Evolutionary conservation across 768 basidiomycete species (phyloP), one percentile per base, ranked within the genome.

Genomic region (Holtermanniella nyarrowii): DNA sequence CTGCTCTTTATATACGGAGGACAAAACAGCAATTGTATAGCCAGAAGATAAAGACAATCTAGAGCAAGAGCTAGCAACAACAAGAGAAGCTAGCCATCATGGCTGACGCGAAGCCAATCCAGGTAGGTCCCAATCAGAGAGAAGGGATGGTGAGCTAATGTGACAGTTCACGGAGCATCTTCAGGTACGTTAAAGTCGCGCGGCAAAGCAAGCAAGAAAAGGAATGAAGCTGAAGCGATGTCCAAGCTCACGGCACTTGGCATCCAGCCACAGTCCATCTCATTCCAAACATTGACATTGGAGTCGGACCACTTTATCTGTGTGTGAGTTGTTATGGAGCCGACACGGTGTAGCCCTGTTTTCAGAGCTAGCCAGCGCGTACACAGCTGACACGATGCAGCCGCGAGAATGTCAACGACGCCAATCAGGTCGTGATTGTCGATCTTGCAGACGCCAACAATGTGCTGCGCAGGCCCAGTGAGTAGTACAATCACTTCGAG

Each of bases 281-380:
- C 88, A 18, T 99, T 97, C 76, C 90, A 95, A 80, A 88, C 85
- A 22, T 76, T 97, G 60, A 96, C 95, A 4, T 78, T 99, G 59
- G 90, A 97, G 75, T 93, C 88, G 59, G 95, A 99, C 77, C 86
- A 88, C 72, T 99, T 87, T 74, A 95, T 99, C 63, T 97, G 95
- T 72, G 82, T 97, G 55, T 64, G 48, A 57, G 67, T 57, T 20
- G 4, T 4, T 24, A 13, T 39, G 46, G 11, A 26, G 23, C 16
- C n/a, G 13, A 20, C 23, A 39, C 18, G 16, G 22, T 13, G 18
- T 48, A 13, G 47, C 18, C n/a, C n/a, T n/a, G n/a, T n/a, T n/a
- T n/a, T n/a, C n/a, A n/a, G n/a, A 31, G 37, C n/a, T 24, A 26
- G 5, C 10, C 26, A 48, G 18, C n/a, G 25, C 13, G 25, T 7